Base-by-base conservation (phyloP, 2,329 filamentous ascomycete species). In the Cytospora piceae region DNA sequence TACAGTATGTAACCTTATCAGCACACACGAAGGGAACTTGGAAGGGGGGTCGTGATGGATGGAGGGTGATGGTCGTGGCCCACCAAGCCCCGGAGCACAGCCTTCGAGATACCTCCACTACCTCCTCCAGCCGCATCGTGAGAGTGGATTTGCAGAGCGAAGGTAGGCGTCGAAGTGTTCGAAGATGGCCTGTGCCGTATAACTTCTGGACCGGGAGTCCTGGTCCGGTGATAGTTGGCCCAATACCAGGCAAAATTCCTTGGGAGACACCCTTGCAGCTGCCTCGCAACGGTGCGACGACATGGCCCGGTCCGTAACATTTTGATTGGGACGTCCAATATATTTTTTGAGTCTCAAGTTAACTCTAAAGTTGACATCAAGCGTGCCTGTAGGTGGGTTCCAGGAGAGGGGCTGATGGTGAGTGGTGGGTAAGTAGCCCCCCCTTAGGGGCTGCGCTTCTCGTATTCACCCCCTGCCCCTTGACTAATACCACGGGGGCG, bases 401-500 rank as follows among this genome's bases (percentile, higher is more conserved):
- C 53, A 7, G 3, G 53, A 22, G 53, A 55, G 46, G 46, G 46
- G 46, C n/a, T 49, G n/a, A 20, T 22, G 1, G 22, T 49, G 39
- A 42, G 22, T 49, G 46, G 46, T 49, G 46, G 46, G 46, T 49
- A 49, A 49, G 46, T 22, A 49, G 46, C 46, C 46, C 46, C 39
- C 46, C 46, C 4, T 24, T 22, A 49, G 46, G n/a, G n/a, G 46
- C 46, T 22, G 46, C 46, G 22, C n/a, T 49, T 24, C 46, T 49
- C 46, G 46, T 49, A 49, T 49, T 49, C 46, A 49, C 22, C 20
- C 46, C 46, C 9, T 49, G n/a, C n/a, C n/a, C 46, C 46, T 22
- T 49, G 46, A 49, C 46, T 49, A 49, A 49, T 42, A 42, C 39
- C 39, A 42, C 46, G n/a, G 46, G n/a, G n/a, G 46, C 46, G 46